These are phyloP conservation scores for Phytophthora boehmeriae DNA, from an alignment of 352 stramenopile species.

Conservation along the genomic window DNA sequence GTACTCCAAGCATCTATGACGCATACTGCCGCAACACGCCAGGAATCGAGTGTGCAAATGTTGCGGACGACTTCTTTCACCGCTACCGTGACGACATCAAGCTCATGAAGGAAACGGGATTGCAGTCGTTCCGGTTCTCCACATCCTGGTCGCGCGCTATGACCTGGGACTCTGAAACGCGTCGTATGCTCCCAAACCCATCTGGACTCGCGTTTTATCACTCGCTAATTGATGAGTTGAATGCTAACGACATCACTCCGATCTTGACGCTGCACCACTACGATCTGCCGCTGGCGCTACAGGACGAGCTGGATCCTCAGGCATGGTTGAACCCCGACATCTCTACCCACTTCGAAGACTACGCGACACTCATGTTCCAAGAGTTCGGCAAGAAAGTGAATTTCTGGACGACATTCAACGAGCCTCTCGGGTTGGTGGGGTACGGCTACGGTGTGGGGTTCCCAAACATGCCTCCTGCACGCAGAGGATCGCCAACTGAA, in stretches of 20 bases:
- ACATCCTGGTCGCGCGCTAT: conserved; percentile 92
- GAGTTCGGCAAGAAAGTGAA: conserved; percentile 92
- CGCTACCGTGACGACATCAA: conserved; percentile 89
- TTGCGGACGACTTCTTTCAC: conserved; percentile 94
- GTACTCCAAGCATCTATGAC: conserved; percentile 92
- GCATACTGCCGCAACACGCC: conserved; percentile 70
- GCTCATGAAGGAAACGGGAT: conserved; percentile 90
- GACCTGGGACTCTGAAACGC: conserved; percentile 61
- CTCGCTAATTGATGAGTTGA: conserved; percentile 84
- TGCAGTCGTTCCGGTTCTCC: conserved; percentile 93
- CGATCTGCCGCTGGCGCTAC: conserved; percentile 89
- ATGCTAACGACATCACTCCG: conserved; percentile 79
- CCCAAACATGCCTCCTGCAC: conserved; percentile 37
- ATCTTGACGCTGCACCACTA: conserved; percentile 95
- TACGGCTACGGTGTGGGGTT: conserved; percentile 86
- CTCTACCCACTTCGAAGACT: conserved; percentile 78
- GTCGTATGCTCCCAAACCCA: conserved; percentile 71
- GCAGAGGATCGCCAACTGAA: conserved; percentile 37
- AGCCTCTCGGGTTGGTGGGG: conserved; percentile 87
- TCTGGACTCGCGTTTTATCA: conserved; percentile 92
- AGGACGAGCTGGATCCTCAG: conserved; percentile 64
- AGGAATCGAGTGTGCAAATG: conserved; percentile 82
- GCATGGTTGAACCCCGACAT: conserved; percentile 58
- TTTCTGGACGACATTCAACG: conserved; percentile 96
- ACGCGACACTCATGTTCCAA: conserved; percentile 89